Conservation (phyloP, 1,139 yeast genomes). For the Magnusiomyces ingens region DNA sequence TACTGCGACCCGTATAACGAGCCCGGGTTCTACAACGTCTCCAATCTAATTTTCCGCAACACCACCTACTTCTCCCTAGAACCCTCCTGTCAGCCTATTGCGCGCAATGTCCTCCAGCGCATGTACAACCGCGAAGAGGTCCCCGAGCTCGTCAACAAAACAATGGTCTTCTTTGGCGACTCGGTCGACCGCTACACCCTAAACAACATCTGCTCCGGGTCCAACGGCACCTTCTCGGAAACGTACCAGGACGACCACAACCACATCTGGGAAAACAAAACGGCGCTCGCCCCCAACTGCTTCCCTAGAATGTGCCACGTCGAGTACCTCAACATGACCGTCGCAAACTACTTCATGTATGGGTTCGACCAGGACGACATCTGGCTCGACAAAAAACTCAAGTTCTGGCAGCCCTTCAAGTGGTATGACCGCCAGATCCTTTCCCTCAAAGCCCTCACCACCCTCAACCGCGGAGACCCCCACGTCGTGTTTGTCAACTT, state of each 20-base stretch:
- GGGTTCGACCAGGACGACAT: conserved; percentile 16
- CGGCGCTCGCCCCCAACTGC: conserved; percentile 6
- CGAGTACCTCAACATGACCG: conserved; percentile 12
- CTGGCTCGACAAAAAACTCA: conserved; percentile 15
- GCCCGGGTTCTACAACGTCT: conserved; percentile 12
- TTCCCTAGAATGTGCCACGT: conserved; percentile 16
- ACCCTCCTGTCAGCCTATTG: conserved; percentile 13
- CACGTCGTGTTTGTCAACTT: conserved; percentile 15
- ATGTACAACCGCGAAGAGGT: conserved; percentile 5
- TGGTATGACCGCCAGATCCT: conserved; percentile 12
- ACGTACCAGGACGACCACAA: too few relatives aligned
- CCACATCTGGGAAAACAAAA: neutral
- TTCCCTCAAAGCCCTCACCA: conserved; percentile 6
- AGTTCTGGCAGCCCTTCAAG: conserved; percentile 15
- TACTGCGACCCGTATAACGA: conserved; percentile 13
- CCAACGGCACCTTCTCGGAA: neutral
- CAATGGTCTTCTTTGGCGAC: conserved; percentile 16
- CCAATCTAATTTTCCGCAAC: conserved; percentile 4
- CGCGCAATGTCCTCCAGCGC: conserved; percentile 9
- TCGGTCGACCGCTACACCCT: conserved; percentile 16
- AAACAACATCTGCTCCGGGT: conserved; percentile 11
- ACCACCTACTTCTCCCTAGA: conserved; percentile 7
- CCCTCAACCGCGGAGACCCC: conserved; percentile 12
- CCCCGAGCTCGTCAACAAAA: conserved; percentile 11
- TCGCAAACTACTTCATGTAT: conserved; percentile 17